A percentile compares a stretch with the other conserved stretches of the same genome.
phyloP scores from a whole-genome alignment of 176 grass and related monocot species.

The Hyparrhenia diplandra region DNA sequence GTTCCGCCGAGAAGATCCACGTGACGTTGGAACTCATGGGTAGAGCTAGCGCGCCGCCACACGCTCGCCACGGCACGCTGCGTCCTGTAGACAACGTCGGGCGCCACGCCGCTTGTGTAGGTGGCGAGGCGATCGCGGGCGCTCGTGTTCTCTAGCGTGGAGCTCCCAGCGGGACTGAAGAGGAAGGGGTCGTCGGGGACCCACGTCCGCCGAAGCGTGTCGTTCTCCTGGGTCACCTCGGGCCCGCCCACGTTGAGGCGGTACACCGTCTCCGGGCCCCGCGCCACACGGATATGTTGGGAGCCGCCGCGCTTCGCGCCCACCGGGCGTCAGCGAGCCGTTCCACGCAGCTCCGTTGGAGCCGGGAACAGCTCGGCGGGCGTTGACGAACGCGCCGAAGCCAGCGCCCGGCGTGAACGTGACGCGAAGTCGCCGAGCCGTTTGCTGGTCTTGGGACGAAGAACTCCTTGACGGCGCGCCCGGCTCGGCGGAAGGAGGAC shows the following conservation, averaged over 20 bases:
- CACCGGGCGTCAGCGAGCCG: not conserved
- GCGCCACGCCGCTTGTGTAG: slow-evolving; percentile 26
- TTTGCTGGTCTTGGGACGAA: slow-evolving; percentile 38
- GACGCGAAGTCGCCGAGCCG: slow-evolving; percentile 11
- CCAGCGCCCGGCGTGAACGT: slow-evolving; percentile 20
- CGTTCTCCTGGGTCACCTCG: slow-evolving; percentile 28
- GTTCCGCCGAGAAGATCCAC: slow-evolving; percentile 44
- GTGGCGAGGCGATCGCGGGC: not conserved
- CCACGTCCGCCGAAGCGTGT: slow-evolving; percentile 66
- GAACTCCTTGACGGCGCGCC: slow-evolving; percentile 66
- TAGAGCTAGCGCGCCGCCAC: not conserved
- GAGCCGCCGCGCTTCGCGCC: not conserved
- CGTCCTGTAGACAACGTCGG: slow-evolving; percentile 44
- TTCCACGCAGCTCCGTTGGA: slow-evolving; percentile 28
- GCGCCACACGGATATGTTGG: not conserved
- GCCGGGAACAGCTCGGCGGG: slow-evolving; percentile 54
- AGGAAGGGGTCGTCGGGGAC: slow-evolving; percentile 51
- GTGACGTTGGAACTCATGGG: slow-evolving; percentile 38
- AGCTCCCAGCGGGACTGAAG: not conserved
- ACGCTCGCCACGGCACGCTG: slow-evolving; percentile 29
- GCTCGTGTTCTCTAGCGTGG: not conserved
- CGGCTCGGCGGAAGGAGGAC: slow-evolving; percentile 24
- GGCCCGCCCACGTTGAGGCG: slow-evolving; percentile 67
- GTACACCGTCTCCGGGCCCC: slow-evolving; percentile 54
- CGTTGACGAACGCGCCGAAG: slow-evolving; percentile 44